These are phyloP conservation scores for Nephelium lappaceum DNA, from an alignment of 345 rosid species.

Conservation along the genomic window DNA sequence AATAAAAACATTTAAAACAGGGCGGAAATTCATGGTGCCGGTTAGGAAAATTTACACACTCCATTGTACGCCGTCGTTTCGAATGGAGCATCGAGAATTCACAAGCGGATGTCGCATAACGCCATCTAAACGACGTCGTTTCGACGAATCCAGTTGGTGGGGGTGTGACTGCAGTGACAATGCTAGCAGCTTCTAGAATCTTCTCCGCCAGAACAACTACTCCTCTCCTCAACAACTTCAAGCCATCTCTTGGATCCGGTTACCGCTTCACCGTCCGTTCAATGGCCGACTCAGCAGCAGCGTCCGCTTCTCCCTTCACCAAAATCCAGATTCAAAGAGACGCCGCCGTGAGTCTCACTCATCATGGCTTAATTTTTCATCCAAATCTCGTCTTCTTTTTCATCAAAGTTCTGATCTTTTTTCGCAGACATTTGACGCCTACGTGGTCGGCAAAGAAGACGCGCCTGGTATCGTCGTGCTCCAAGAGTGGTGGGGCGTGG, in stretches of 20 bases:
- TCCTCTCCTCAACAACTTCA: slow-evolving; percentile 10
- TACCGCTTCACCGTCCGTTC: slow-evolving; percentile 50
- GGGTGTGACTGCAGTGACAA: neutral
- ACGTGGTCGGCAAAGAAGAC: slow-evolving; percentile 85
- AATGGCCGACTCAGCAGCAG: slow-evolving; percentile 66
- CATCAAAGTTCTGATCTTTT: neutral
- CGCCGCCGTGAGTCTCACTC: slow-evolving; percentile 56
- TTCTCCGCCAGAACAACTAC: slow-evolving; percentile 16
- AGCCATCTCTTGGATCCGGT: slow-evolving; percentile 12
- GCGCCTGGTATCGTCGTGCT: slow-evolving; percentile 92
- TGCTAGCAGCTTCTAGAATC: slow-evolving; percentile 42
- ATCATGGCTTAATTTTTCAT: too few relatives aligned
- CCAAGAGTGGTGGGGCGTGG: slow-evolving; percentile 99
- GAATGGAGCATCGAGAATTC: too few relatives aligned
- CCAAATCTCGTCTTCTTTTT: too few relatives aligned
- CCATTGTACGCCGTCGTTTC: too few relatives aligned
- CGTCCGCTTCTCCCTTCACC: slow-evolving; percentile 44
- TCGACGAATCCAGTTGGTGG: too few relatives aligned
- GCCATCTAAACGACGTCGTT: neutral
- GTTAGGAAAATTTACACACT: too few relatives aligned
- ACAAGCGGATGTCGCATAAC: too few relatives aligned
- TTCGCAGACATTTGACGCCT: slow-evolving; percentile 79
- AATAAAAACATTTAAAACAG: too few relatives aligned
- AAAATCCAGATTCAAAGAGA: slow-evolving; percentile 89
- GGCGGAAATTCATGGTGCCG: too few relatives aligned